phyloP scores from a whole-genome alignment of 106 monocot species.

The Dendrobium huoshanense region DNA sequence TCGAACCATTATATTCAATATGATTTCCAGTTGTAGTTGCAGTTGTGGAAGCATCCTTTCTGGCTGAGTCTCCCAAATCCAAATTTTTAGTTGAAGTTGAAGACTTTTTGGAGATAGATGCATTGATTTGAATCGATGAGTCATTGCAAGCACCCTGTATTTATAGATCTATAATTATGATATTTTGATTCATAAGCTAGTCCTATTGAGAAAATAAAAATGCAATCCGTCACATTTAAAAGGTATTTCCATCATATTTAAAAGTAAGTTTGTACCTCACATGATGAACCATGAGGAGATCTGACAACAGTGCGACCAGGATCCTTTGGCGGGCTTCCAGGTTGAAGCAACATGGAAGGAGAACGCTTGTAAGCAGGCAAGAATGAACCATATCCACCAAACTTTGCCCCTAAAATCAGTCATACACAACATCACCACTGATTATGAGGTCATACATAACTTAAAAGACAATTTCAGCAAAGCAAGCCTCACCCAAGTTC shows the following conservation, averaged over 20 bases:
- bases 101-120: background rate
- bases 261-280: background rate
- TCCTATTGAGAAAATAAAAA: background rate
- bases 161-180: background rate
- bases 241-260: too few species aligned
- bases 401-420: constrained; percentile 1
- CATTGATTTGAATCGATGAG: background rate
- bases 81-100: background rate
- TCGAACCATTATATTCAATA: background rate
- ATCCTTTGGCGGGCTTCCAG: background rate
- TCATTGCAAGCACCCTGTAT: background rate
- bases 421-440: background rate
- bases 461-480: background rate
- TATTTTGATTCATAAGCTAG: background rate
- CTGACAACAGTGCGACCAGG: background rate
- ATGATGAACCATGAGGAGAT: background rate
- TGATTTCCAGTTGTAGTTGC: background rate
- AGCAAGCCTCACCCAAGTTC: background rate
- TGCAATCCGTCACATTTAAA: background rate
- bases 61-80: background rate
- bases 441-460: background rate
- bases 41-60: background rate
- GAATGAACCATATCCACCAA: background rate
- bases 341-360: background rate
- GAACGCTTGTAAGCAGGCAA: background rate